Base-by-base conservation (phyloP, 345 rosid genomes). In the Heritiera fomes region DNA sequence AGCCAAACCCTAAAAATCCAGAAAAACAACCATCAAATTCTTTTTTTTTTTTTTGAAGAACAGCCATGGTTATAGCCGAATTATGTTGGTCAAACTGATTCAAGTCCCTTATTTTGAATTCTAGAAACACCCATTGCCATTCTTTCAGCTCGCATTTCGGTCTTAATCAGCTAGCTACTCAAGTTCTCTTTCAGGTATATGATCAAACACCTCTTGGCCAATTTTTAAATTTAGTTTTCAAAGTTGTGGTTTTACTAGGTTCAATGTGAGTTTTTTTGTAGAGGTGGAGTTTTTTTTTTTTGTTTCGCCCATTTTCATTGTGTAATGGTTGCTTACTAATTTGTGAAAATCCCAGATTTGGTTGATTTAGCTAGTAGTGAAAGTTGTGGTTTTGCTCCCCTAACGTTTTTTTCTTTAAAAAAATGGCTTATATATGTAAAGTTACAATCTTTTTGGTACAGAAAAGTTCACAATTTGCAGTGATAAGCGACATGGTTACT, bases 141-240 rank as follows among this genome's bases (percentile, higher is more conserved):
- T 18, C 40, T 40, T 41, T 67, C 20, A 23, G 50, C 38, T 5
- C 41, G 7, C 11, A 18, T 68, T 13, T 11, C 66, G 7, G 47
- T 66, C 20, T n/a, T 47, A 17, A 59, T 38, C 53, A 10, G 78
- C 77, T 60, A 10, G 78, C 77, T 50, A 40, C 61, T 50, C 66
- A 14, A 78, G 56, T 69, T 75, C 68, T 79, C 78, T 76, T 56
- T 71, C 80, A 79, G 82, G 71, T 76, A 82, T 79, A 28, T 75
- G 66, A 23, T 75, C 74, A 56, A 79, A 75, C 80, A 61, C 41
- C 61, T 50, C 7, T 5, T 50, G 40, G 4, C 45, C 79, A 64
- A 3, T 40, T 64, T 62, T 40, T 3, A 64, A 8, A 23, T 23
- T 23, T 23, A 23, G 28, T 23, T 23, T 9, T 67, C 0, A 18